phyloP scores from a whole-genome alignment of 805 yeast species.

The Saccharomycopsis fermentans region DNA sequence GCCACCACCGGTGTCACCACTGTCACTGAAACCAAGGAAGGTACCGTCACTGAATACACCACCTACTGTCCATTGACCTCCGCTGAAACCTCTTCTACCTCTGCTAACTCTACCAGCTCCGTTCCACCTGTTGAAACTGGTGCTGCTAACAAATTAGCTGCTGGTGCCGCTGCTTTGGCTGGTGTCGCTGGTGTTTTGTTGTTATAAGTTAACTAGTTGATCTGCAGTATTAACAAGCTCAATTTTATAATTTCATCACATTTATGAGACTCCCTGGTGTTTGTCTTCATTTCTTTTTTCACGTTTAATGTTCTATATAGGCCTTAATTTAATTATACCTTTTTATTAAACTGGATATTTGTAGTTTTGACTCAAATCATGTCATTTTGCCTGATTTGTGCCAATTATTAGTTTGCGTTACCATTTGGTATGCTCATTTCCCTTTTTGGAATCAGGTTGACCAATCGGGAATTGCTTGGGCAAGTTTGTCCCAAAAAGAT shows the following conservation, averaged over 20 bases:
- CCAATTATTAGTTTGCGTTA: too few species aligned
- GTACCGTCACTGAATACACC: constrained; percentile 21
- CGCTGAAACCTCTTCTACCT: constrained; percentile 2
- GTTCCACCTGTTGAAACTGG: constrained; percentile 13
- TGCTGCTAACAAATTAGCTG: constrained; percentile 18
- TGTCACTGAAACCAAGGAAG: constrained; percentile 19
- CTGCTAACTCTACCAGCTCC: not conserved
- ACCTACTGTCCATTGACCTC: constrained; percentile 24
- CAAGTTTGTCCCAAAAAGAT: too few species aligned
- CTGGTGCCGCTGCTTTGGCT: constrained; percentile 19
- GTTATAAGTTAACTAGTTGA: constrained; percentile 13
- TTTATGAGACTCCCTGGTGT: not conserved
- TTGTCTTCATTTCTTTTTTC: not conserved
- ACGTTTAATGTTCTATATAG: constrained; percentile 1
- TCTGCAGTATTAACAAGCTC: not conserved
- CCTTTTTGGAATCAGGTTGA: too few species aligned
- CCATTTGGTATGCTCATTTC: too few species aligned
- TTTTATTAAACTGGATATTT: not conserved
- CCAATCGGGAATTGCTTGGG: too few species aligned
- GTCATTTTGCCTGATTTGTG: too few species aligned
- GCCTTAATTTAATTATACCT: constrained; percentile 1
- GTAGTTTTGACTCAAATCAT: not conserved
- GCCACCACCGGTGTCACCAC: constrained; percentile 21
- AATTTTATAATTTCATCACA: not conserved
- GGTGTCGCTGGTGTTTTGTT: constrained; percentile 19